Evolutionary conservation across 371 early-diverging fungal species (phyloP).

Genomic region (Mucor plumbeus): DNA sequence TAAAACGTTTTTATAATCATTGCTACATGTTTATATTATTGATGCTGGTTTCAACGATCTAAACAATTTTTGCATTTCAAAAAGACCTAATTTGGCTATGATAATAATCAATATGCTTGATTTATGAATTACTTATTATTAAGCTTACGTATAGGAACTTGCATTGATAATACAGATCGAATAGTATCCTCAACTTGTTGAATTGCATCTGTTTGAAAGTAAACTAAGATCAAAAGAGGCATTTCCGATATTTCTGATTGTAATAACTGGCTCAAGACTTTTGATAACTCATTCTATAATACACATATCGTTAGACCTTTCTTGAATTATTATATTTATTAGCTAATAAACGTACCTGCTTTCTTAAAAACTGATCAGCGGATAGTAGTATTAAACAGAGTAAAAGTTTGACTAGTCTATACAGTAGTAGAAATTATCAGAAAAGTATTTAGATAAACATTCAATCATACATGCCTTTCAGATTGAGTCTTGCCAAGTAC

Average conservation of each 20-base stretch:
- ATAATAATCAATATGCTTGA: not conserved
- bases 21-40: too few species aligned
- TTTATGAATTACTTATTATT: not conserved
- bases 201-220: conserved; percentile 50
- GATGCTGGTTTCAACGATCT: conserved; percentile 19
- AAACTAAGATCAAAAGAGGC: conserved; percentile 43
- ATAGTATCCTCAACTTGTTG: conserved; percentile 42
- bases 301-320: not conserved
- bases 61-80: conserved; percentile 54
- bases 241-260: conserved; percentile 45
- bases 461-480: conserved; percentile 31
- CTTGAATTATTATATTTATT: not conserved
- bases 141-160: conserved; percentile 53
- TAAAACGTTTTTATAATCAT: too few species aligned
- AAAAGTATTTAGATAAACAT: not conserved
- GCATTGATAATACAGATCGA: conserved; percentile 47
- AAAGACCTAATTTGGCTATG: conserved; percentile 49
- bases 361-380: conserved; percentile 29
- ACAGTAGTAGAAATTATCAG: not conserved
- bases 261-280: conserved; percentile 31
- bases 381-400: conserved; percentile 26
- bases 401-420: conserved; percentile 26
- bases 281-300: conserved; percentile 21
- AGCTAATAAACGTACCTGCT: conserved; percentile 20
- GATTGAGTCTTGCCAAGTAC: conserved; percentile 28